Evolutionary conservation across 2,329 filamentous ascomycete genomes (phyloP).

Genomic region (Metarhizium brunneum): DNA sequence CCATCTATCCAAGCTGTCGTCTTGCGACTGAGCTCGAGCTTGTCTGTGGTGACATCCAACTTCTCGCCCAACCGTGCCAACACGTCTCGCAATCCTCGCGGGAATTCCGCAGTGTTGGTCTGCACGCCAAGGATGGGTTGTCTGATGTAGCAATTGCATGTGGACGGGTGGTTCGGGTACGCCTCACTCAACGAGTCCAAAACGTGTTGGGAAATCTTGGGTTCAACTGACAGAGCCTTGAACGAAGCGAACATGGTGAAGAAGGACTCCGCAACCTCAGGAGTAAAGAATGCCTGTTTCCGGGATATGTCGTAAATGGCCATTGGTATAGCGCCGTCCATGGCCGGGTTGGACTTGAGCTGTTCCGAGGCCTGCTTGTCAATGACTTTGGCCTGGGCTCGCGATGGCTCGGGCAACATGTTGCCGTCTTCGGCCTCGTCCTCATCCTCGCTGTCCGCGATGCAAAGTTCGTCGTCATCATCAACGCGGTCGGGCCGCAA

Average conservation of each 20-base stretch:
- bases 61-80: conserved; percentile 51
- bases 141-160: conserved; percentile 62
- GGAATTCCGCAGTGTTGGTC: conserved; percentile 59
- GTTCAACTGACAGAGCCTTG: conserved; percentile 52
- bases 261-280: conserved; percentile 61
- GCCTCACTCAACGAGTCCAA: conserved; percentile 51
- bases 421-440: conserved; percentile 23
- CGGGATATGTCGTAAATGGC: conserved; percentile 84
- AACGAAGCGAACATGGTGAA: conserved; percentile 73
- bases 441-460: conserved; percentile 36
- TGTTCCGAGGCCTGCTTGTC: conserved; percentile 35
- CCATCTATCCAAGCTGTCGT: conserved; percentile 44
- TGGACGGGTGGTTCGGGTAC: conserved; percentile 51
- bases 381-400: conserved; percentile 32
- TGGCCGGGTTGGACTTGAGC: conserved; percentile 67
- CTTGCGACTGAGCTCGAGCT: conserved; percentile 35
- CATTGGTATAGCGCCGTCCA: conserved; percentile 87
- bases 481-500: conserved; percentile 38
- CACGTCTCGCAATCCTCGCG: conserved; percentile 56
- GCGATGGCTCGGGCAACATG: conserved; percentile 35
- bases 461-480: conserved; percentile 37
- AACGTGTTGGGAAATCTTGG: conserved; percentile 64
- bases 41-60: conserved; percentile 36
- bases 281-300: conserved; percentile 63
- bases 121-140: conserved; percentile 60